phyloP scores from a whole-genome alignment of 306 rosid species.

The Casuarina equisetifolia region DNA sequence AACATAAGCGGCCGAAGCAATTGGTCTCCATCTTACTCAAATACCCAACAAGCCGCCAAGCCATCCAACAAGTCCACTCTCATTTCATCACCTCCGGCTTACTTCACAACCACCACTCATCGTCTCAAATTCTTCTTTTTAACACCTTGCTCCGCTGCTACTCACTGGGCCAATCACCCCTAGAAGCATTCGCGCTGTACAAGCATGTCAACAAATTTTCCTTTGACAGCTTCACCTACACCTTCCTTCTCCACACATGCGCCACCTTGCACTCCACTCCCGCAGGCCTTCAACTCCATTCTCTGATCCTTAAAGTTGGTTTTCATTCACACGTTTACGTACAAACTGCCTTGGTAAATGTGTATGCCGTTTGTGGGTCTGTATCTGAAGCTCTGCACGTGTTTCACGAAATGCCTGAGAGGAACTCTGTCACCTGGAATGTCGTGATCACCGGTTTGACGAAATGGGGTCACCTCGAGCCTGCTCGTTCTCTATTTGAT shows the following conservation, averaged over 20 bases:
- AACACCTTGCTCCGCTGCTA: constrained; percentile 53
- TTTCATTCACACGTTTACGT: constrained; percentile 61
- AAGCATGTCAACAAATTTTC: background rate
- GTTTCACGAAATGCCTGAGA: constrained; percentile 56
- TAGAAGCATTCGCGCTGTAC: constrained; percentile 46
- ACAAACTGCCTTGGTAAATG: constrained; percentile 53
- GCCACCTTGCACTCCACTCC: constrained; percentile 22
- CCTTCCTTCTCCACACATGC: constrained; percentile 57
- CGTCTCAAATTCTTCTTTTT: constrained; percentile 41
- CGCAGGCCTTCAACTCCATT: constrained; percentile 56
- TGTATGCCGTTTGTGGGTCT: constrained; percentile 48
- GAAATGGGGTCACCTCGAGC: constrained; percentile 56
- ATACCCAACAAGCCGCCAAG: constrained; percentile 30
- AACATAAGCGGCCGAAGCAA: constrained; percentile 36
- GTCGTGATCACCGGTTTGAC: constrained; percentile 57
- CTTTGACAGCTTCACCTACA: constrained; percentile 56
- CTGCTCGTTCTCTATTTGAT: constrained; percentile 50
- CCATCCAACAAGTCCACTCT: constrained; percentile 55
- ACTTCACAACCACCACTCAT: constrained; percentile 20
- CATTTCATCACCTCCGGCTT: constrained; percentile 50
- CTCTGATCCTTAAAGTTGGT: constrained; percentile 54
- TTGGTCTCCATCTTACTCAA: constrained; percentile 52
- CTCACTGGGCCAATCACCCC: constrained; percentile 36
- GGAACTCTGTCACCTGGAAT: constrained; percentile 66
- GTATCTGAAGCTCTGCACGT: constrained; percentile 43